These are phyloP conservation scores for Agaricus blazei DNA, from an alignment of 768 basidiomycete genomes.

Conservation along the genomic window DNA sequence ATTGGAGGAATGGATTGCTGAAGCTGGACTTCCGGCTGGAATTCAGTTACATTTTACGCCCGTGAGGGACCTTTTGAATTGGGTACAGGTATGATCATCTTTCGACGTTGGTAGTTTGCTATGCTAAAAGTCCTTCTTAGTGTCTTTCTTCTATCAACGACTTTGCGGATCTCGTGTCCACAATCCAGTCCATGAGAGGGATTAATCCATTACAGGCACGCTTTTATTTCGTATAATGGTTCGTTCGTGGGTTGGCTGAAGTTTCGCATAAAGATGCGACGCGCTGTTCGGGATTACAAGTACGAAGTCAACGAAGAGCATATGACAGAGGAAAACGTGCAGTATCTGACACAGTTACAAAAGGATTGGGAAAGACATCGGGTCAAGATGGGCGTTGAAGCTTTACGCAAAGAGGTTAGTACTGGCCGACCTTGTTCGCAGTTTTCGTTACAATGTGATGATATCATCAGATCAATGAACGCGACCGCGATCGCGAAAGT, in stretches of 20 bases:
- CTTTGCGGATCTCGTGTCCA: constrained; percentile 84
- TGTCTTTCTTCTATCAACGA: constrained; percentile 83
- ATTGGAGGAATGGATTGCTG: constrained; percentile 89
- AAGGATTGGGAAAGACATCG: constrained; percentile 96
- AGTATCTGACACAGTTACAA: constrained; percentile 92
- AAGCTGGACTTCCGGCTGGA: constrained; percentile 73
- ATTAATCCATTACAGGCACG: constrained; percentile 89
- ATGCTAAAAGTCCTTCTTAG: constrained; percentile 29
- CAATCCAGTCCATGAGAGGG: constrained; percentile 79
- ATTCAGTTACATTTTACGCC: constrained; percentile 80
- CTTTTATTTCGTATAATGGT: background rate
- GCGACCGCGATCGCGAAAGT: constrained; percentile 64
- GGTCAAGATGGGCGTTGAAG: constrained; percentile 81
- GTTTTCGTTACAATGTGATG: background rate
- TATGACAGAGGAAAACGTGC: constrained; percentile 94
- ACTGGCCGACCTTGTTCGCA: background rate
- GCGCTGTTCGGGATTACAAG: constrained; percentile 88
- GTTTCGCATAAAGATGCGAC: constrained; percentile 64
- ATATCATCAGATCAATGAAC: constrained; percentile 52
- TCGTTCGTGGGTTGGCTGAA: background rate
- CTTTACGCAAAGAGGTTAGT: constrained; percentile 74
- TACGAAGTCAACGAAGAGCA: constrained; percentile 89
- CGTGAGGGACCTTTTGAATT: constrained; percentile 76
- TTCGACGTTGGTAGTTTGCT: background rate
- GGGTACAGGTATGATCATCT: constrained; percentile 63